These are phyloP conservation scores for Colletotrichum navitas DNA, from an alignment of 2,329 filamentous ascomycete species.

Conservation along the genomic window DNA sequence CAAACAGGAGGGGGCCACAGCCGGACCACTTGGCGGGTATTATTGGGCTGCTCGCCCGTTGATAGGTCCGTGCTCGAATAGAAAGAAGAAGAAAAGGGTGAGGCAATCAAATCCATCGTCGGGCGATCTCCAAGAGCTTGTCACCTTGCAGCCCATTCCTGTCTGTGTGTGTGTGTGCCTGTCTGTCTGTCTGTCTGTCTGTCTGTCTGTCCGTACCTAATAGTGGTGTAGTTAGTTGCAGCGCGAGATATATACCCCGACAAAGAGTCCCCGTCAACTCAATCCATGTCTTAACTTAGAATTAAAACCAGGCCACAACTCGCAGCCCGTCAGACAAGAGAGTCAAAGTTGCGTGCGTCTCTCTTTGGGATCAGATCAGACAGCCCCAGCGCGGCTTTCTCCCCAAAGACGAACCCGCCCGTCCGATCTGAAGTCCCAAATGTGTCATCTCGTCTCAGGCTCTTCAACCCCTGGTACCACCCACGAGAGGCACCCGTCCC, in stretches of 20 bases:
- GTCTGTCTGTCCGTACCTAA: too few relatives aligned
- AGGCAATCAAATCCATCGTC: not conserved
- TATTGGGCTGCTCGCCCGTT: not conserved
- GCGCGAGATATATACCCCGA: too few relatives aligned
- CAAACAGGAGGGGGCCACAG: conserved; percentile 39
- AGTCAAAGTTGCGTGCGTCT: not conserved
- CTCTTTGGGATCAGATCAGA: not conserved
- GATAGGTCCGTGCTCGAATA: conserved; percentile 23
- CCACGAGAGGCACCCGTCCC: conserved; percentile 4
- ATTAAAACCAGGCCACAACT: too few relatives aligned
- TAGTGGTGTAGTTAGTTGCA: too few relatives aligned
- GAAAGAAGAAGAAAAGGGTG: not conserved
- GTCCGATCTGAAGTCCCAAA: conserved; percentile 42
- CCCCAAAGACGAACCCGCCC: conserved; percentile 20
- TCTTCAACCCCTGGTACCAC: conserved; percentile 21
- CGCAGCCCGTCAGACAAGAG: not conserved
- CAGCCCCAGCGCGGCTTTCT: not conserved
- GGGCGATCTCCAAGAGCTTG: too few relatives aligned
- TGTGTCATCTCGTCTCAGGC: conserved; percentile 44
- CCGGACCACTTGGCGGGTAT: conserved; percentile 31
- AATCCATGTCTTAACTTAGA: too few relatives aligned
- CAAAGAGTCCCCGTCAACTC: not conserved
- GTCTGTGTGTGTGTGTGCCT: too few relatives aligned
- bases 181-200: too few relatives aligned
- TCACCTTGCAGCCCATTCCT: too few relatives aligned